A percentile compares a stretch with the other conserved stretches of the same genome.
Conservation (phyloP, 164 flowering plant species). For the Vitis rotundifolia region DNA sequence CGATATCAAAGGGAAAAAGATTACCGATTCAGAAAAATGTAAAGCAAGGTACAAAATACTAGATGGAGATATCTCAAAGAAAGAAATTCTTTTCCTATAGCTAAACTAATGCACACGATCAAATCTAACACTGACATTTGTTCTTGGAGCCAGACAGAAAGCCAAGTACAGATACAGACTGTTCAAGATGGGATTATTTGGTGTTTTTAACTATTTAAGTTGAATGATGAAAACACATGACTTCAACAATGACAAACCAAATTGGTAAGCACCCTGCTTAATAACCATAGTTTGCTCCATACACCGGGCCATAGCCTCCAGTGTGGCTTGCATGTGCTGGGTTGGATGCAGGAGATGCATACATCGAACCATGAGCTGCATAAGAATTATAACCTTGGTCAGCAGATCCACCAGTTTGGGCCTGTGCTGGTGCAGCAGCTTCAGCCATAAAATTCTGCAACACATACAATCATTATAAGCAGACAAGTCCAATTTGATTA, state of each 20-base stretch:
- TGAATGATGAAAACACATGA: background rate
- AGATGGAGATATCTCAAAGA: too few species aligned
- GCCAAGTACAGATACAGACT: slow-evolving; percentile 6
- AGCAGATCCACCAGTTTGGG: slow-evolving; percentile 29
- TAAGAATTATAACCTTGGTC: slow-evolving; percentile 54
- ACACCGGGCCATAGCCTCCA: slow-evolving; percentile 51
- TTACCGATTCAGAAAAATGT: too few species aligned
- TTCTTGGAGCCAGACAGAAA: background rate
- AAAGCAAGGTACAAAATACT: too few species aligned
- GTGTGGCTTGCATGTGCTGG: slow-evolving; percentile 35
- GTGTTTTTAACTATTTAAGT: background rate
- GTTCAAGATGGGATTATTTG: background rate
- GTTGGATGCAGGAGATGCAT: slow-evolving; percentile 43
- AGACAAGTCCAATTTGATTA: too few species aligned
- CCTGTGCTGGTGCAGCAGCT: slow-evolving; percentile 37
- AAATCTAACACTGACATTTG: background rate
- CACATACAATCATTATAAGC: background rate
- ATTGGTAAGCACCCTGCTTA: slow-evolving; percentile 3
- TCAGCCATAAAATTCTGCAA: slow-evolving; percentile 66
- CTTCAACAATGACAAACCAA: background rate
- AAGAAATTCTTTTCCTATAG: too few species aligned
- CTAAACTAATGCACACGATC: slow-evolving; percentile 7
- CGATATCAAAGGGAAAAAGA: too few species aligned
- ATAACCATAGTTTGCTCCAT: slow-evolving; percentile 53
- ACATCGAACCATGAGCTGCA: slow-evolving; percentile 40